Base-by-base conservation (phyloP, 345 rosid species). In the Rhizophora apiculata region DNA sequence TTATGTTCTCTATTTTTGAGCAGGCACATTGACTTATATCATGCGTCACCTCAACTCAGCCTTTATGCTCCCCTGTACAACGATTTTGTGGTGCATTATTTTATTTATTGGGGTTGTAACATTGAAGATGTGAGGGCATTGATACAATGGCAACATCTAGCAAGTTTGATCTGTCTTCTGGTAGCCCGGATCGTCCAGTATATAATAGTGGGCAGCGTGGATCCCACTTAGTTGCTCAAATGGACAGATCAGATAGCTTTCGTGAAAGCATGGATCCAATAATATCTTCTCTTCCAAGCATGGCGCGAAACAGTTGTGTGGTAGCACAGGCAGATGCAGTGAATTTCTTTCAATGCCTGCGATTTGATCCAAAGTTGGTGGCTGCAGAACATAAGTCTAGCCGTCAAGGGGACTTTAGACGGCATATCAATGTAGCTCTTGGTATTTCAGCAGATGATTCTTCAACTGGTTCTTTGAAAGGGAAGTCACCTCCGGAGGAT, bases 181-280 rank as follows among this genome's bases (percentile, higher is more conserved):
- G 86, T 81, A 88, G 93, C 75, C 89, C 88, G 21, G 96, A 92
- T 80, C 90, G 92, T 85, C 85, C 88, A 61, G 60, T 78, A 64
- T 91, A 89, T 82, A 56, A 78, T 68, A 68, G 83, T 68, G 96
- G 91, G 69, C 88, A 82, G 78, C 87, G 87, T 74, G 96, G 96
- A 86, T 82, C 97, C 84, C 85, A 84, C 86, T 70, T 84, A 79
- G 80, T 86, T 74, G 81, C 87, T 79, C 84, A 82, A 63, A 74
- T 87, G 85, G 96, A 95, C 76, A 89, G 93, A 86, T 88, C 97
- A 16, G 80, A 93, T 74, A 89, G 93, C 79, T 95, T 90, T 68
- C 92, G 93, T 13, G 96, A 91, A 83, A 80, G 85, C 63, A 76
- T 83, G 82, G 98, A 82, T 79, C 86, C 88, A 61, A 79, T 82